Evolutionary conservation across 1,284 basidiomycete genomes (phyloP), one percentile per base, ranked within the genome.

Genomic region (Cryptococcus sp.): DNA sequence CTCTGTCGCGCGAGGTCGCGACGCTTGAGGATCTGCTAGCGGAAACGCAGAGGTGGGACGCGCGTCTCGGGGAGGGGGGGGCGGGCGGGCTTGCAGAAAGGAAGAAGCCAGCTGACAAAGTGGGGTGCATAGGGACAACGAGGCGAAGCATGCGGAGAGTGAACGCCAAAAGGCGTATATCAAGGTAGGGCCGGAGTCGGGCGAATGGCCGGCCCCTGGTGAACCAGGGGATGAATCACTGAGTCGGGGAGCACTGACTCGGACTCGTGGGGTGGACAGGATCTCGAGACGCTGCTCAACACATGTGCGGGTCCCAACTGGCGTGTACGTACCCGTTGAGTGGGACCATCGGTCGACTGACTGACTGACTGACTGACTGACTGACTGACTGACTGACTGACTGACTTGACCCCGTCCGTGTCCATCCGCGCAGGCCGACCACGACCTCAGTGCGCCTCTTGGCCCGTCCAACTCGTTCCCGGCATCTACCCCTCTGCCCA

Each of bases 161-260:
- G 72, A 74, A 52, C 48, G 50, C n/a, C 54, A 66, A 48, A 67
- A 63, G 39, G 53, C 53, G 4, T 74, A 74, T 45, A 56, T 67
- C 50, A 69, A 66, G 50, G 72, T 71, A n/a, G n/a, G 61, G 45
- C 7, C 6, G 3, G 11, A 38, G 4, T 23, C 36, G 44, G 18
- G 13, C 5, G 18, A 16, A 45, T 9, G 42, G 1, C 13, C 4
- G 21, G 0, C 8, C 2, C 2, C 18, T 35, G 37, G 24, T 36
- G 39, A 16, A n/a, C 4, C 6, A n/a, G n/a, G n/a, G n/a, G n/a
- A n/a, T n/a, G 2, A 3, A 28, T 3, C 9, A 36, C 53, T 46
- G 23, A 46, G 28, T 4, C 28, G 5, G 9, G 28, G 28, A 33
- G 28, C n/a, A n/a, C 28, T 33, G 28, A 33, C 28, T 33, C 5